Evolutionary conservation across 345 rosid species (phyloP), one percentile per base, ranked within the genome.

Genomic region (Moricandia arvensis): DNA sequence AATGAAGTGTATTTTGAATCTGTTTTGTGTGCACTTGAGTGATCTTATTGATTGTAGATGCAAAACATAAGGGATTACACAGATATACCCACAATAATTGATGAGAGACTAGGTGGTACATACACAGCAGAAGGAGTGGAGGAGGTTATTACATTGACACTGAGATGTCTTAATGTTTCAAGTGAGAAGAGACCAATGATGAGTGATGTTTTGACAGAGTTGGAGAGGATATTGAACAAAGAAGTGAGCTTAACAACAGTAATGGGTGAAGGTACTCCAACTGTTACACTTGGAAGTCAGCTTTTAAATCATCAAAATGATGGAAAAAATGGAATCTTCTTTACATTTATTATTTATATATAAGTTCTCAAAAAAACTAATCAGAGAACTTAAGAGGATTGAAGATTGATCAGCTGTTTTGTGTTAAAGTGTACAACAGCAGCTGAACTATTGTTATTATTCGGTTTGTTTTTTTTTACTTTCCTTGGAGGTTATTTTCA

Each of bases 51-150:
- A 1, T 55, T 67, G 67, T 82, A 91, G 98, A 84, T 91, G 76
- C 95, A 87, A 83, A 82, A 59, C 75, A 79, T 64, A 45, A 76
- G 68, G 43, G 93, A 89, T 75, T 84, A 86, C 69, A 71, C 82
- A 10, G 77, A 73, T 29, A 76, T 89, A 75, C 79, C 84, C 8
- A 74, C 67, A 72, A 84, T 90, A 35, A 64, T 94, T 0, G 98
- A 94, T 69, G 83, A 77, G 76, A 94, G 89, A 80, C 76, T 91
- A 68, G 90, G 86, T 4, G 85, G 71, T 64, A 82, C 83, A 60
- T 94, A 90, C 87, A 91, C 98, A 7, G 68, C 83, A 4, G 96
- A 91, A 86, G 92, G 92, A 15, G 87, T 91, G 87, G 95, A 94
- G 59, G 91, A 83, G 63, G 83, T 89, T 69, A 87, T 90, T 71